These are phyloP conservation scores for Diplodia scrobiculata DNA, from an alignment of 2,329 filamentous ascomycete genomes.

Conservation along the genomic window DNA sequence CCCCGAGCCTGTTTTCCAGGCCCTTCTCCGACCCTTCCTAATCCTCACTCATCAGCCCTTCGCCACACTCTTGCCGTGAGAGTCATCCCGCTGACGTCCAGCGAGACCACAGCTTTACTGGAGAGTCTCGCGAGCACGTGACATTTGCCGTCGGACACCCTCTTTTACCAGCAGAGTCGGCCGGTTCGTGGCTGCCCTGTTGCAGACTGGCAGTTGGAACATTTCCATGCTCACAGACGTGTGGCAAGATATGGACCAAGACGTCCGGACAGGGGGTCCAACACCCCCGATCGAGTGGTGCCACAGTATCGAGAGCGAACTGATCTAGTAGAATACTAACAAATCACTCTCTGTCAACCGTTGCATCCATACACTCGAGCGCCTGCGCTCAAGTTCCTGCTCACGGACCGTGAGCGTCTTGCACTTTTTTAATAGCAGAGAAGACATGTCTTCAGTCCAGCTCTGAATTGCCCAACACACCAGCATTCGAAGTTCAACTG, in stretches of 20 bases:
- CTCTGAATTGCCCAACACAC: not conserved
- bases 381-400: not conserved
- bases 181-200: not conserved
- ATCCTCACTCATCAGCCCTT: not conserved
- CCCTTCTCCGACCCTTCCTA: constrained; percentile 2
- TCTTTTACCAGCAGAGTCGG: not conserved
- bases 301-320: not conserved
- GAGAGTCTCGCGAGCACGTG: not conserved
- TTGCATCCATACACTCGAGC: not conserved
- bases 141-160: not conserved
- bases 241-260: not conserved
- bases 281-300: not conserved
- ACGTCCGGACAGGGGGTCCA: not conserved
- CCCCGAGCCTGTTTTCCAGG: constrained; percentile 1
- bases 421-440: not conserved
- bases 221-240: too few species aligned
- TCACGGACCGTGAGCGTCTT: not conserved
- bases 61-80: not conserved
- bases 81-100: not conserved
- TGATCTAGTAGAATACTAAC: not conserved
- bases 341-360: not conserved
- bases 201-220: not conserved
- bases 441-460: not conserved
- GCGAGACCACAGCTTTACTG: not conserved
- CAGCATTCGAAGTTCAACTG: not conserved